Evolutionary conservation across 2,329 filamentous ascomycete genomes (phyloP), one percentile per base, ranked within the genome.

Genomic region (Pezicula neosporulosa): DNA sequence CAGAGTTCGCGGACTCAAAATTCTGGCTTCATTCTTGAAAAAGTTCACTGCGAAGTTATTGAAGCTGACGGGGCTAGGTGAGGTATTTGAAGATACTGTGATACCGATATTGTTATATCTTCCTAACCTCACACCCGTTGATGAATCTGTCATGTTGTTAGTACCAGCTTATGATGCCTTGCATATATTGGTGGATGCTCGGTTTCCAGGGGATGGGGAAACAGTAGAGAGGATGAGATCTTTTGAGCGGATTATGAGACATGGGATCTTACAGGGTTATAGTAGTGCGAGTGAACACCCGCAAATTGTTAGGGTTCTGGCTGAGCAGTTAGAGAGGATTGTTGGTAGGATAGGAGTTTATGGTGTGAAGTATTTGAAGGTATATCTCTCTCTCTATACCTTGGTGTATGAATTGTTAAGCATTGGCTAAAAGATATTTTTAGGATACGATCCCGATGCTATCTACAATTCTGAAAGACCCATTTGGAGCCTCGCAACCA

Each of bases 101-200:
- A 78, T 85, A 57, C 88, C 90, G 1, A 83, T 85, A 35, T 77
- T 96, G n/a, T 77, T 86, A 7, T 89, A 84, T 60, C 76, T 96
- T 6, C 92, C 93, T 0, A 82, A 78, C 12, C 72, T 96, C 39
- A 96, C 90, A 0, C 83, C 88, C 0, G 86, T 89, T 61, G 65
- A 76, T 0, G 87, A 94, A 50, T 88, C 88, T 4, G 63, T 87
- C 2, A 62, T 64, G 1, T 71, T 97, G 3, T 77, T 96, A 1
- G 63, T 68, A 6, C 74, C 77, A 6, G 83, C 87, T 0, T 95
- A 91, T 57, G 74, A 78, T 7, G 83, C 85, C 2, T 73, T 96
- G 3, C 70, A 87, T 16, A 70, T 72, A 0, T 75, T 96, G 6
- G 66, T 74, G 4, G 52, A 56, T 43, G 50, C 53, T 1, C 56